Percentiles rank a stretch among this genome's conserved stretches.
Evolutionary conservation across 2,329 filamentous ascomycete species (phyloP).

Genomic region (Dothiorella sarmentorum): DNA sequence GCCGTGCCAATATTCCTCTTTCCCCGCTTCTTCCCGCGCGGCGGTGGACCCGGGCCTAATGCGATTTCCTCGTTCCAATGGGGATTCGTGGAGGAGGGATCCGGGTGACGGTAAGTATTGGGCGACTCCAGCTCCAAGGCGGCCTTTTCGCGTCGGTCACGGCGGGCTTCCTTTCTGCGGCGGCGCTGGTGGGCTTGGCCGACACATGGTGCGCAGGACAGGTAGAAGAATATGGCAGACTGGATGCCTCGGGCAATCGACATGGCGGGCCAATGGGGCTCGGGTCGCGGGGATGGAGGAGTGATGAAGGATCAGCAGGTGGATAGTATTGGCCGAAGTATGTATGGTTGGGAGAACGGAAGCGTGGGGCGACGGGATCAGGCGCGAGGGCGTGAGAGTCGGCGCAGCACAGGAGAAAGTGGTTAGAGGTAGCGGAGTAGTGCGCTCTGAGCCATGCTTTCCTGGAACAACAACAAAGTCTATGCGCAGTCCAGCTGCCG

Average conservation of each 20-base stretch:
- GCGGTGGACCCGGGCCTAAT: constrained; percentile 71
- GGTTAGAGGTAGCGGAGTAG: background rate
- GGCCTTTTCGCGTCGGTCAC: constrained; percentile 63
- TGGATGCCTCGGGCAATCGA: constrained; percentile 54
- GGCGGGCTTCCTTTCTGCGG: constrained; percentile 66
- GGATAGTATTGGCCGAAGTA: background rate
- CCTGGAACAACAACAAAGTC: background rate
- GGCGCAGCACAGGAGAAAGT: background rate
- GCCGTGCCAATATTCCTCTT: constrained; percentile 59
- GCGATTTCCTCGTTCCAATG: constrained; percentile 86
- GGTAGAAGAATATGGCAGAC: constrained; percentile 73
- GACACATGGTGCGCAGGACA: constrained; percentile 75
- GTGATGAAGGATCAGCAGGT: background rate
- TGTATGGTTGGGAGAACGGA: background rate
- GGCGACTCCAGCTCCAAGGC: constrained; percentile 67
- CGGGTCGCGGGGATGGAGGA: background rate
- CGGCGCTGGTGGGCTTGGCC: constrained; percentile 67
- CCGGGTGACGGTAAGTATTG: constrained; percentile 71
- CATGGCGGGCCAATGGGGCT: constrained; percentile 26
- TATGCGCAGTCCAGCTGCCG: constrained; percentile 15
- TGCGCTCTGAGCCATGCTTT: constrained; percentile 7
- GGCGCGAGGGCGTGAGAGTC: constrained; percentile 5
- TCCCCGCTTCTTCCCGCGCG: constrained; percentile 56
- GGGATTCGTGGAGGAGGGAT: constrained; percentile 80
- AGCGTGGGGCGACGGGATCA: background rate